These are phyloP conservation scores for Infundibulicybe gibba DNA, from an alignment of 768 basidiomycete genomes.

Conservation along the genomic window DNA sequence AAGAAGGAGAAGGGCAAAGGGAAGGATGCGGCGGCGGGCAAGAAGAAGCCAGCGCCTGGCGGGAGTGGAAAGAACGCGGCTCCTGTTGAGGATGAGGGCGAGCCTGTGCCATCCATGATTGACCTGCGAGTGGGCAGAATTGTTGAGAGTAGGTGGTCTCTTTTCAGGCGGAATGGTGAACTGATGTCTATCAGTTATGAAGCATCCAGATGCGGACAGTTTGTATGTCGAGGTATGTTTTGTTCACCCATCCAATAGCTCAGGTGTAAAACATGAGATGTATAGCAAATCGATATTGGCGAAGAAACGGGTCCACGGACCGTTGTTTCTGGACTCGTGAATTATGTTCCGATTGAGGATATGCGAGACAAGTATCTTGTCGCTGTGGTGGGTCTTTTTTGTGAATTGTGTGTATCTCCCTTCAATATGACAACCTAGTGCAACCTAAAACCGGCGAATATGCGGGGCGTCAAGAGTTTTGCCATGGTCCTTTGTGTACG, in stretches of 20 bases:
- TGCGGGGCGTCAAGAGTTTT: constrained; percentile 97
- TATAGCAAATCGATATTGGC: constrained; percentile 91
- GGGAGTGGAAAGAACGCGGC: constrained; percentile 30
- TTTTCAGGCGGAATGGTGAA: not conserved
- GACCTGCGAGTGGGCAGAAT: constrained; percentile 94
- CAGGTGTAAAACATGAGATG: constrained; percentile 7
- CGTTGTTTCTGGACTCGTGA: constrained; percentile 94
- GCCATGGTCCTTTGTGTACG: constrained; percentile 95
- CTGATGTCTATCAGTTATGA: constrained; percentile 60
- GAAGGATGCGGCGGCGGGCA: constrained; percentile 41
- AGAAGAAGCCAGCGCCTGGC: constrained; percentile 12
- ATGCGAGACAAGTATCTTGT: constrained; percentile 84
- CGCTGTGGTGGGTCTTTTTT: constrained; percentile 58
- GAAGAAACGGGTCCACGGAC: constrained; percentile 94
- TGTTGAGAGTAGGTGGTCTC: constrained; percentile 66
- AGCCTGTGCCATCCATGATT: constrained; percentile 93
- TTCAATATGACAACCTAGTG: constrained; percentile 41
- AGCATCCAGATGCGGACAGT: constrained; percentile 96
- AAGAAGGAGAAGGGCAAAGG: constrained; percentile 63
- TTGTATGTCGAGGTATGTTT: constrained; percentile 85
- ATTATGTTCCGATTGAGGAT: constrained; percentile 94
- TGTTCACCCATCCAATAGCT: not conserved
- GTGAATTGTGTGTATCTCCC: not conserved
- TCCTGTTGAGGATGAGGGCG: constrained; percentile 61
- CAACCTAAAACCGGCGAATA: constrained; percentile 92